A percentile compares a stretch with the other conserved stretches of the same genome.
phyloP scores from a whole-genome alignment of 2,329 filamentous ascomycete species.

The Cadophora sp. region DNA sequence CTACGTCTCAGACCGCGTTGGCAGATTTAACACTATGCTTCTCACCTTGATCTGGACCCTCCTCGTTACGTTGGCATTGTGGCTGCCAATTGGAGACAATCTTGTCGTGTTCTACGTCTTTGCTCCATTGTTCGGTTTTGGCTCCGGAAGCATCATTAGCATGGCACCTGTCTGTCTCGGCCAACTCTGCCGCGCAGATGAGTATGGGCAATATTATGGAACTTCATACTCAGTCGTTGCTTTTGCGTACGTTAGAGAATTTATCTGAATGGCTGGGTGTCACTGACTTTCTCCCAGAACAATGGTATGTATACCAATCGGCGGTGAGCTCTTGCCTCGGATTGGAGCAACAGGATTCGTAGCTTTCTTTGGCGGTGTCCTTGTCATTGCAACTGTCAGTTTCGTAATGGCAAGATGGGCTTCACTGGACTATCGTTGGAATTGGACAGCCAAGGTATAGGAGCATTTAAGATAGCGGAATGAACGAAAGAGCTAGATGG shows the following conservation, averaged over 20 bases:
- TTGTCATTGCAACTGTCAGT: constrained; percentile 36
- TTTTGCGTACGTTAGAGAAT: constrained; percentile 40
- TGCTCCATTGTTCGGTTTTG: constrained; percentile 43
- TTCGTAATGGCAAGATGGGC: constrained; percentile 44
- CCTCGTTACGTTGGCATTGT: constrained; percentile 36
- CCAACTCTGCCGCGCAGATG: constrained; percentile 41
- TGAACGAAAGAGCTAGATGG: background rate
- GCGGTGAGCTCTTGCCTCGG: constrained; percentile 37
- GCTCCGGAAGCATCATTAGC: constrained; percentile 42
- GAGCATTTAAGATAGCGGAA: background rate
- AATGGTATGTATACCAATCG: constrained; percentile 41
- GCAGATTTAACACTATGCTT: constrained; percentile 41
- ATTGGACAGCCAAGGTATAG: constrained; percentile 40
- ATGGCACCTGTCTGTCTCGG: constrained; percentile 43
- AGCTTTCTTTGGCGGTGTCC: constrained; percentile 39
- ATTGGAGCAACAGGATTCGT: constrained; percentile 38
- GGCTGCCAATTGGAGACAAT: constrained; percentile 38
- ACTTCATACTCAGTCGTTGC: constrained; percentile 41
- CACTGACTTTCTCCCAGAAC: constrained; percentile 28
- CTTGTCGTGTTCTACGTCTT: constrained; percentile 42
- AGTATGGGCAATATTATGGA: constrained; percentile 43
- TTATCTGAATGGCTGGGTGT: background rate
- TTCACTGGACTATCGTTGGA: constrained; percentile 42
- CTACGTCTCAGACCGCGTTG: constrained; percentile 38
- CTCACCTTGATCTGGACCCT: constrained; percentile 37